Evolutionary conservation across 768 basidiomycete species (phyloP).

Genomic region (Leccinum pellstonianum): DNA sequence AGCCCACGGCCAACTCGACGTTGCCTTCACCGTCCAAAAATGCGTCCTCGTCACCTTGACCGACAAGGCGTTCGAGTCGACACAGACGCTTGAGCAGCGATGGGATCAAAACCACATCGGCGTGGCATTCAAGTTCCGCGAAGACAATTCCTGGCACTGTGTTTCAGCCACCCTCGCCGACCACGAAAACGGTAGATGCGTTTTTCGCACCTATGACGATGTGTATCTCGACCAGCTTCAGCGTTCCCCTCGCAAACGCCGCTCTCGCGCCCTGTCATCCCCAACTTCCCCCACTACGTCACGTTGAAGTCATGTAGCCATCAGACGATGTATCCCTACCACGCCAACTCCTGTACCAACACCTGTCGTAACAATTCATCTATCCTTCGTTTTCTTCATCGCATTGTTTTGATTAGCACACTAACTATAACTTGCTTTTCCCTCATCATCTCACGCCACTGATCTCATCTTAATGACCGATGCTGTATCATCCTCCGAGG

Average conservation of each 20-base stretch:
- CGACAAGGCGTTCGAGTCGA: slow-evolving; percentile 57
- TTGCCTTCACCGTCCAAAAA: slow-evolving; percentile 46
- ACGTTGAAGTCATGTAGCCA: slow-evolving; percentile 18
- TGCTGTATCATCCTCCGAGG: slow-evolving; percentile 8
- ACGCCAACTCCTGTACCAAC: slow-evolving; percentile 17
- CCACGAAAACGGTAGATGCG: slow-evolving; percentile 44
- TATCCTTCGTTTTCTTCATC: slow-evolving; percentile 5
- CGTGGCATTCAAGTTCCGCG: slow-evolving; percentile 55
- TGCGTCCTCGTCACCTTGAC: slow-evolving; percentile 53
- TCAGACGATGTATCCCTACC: slow-evolving; percentile 15
- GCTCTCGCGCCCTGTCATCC: slow-evolving; percentile 21
- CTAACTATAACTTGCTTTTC: slow-evolving; percentile 3
- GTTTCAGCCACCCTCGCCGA: slow-evolving; percentile 64
- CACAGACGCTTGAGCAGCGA: slow-evolving; percentile 25
- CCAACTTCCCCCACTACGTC: slow-evolving; percentile 14
- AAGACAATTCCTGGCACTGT: slow-evolving; percentile 54
- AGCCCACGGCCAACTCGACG: slow-evolving; percentile 28
- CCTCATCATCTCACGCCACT: slow-evolving; percentile 4
- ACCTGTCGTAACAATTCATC: slow-evolving; percentile 3
- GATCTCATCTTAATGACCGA: slow-evolving; percentile 6
- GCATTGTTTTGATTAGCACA: slow-evolving; percentile 19
- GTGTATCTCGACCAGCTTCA: slow-evolving; percentile 52
- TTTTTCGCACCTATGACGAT: slow-evolving; percentile 60
- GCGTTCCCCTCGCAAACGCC: slow-evolving; percentile 41
- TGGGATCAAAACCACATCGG: slow-evolving; percentile 38